Conservation (phyloP, 75 land plant genomes). For the Chamaecyparis obtusa region DNA sequence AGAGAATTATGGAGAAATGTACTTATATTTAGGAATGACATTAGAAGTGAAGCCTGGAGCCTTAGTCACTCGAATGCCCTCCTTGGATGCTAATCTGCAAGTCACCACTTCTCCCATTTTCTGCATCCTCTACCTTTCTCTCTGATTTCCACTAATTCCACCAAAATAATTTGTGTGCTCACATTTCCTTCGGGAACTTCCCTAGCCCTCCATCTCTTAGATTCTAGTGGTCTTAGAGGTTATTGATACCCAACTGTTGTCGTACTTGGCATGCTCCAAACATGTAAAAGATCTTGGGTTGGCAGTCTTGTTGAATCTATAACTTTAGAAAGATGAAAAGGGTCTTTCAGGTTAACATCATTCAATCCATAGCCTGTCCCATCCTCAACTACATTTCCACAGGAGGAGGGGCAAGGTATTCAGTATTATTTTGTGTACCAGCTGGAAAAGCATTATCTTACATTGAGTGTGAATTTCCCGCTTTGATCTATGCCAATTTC, state of each 20-base stretch:
- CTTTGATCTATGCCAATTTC: too few species aligned
- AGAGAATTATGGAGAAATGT: too few species aligned
- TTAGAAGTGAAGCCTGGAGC: too few species aligned
- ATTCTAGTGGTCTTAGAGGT: slow-evolving; percentile 75
- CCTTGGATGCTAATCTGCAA: too few species aligned
- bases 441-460: neutral
- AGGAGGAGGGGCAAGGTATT: slow-evolving; percentile 48
- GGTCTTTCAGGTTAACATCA: slow-evolving; percentile 27
- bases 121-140: too few species aligned
- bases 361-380: slow-evolving; percentile 97
- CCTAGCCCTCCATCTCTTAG: slow-evolving; percentile 15
- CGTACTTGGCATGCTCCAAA: slow-evolving; percentile 94
- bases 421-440: neutral
- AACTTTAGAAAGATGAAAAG: slow-evolving; percentile 20
- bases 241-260: slow-evolving; percentile 92
- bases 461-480: too few species aligned
- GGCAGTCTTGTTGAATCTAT: slow-evolving; percentile 64
- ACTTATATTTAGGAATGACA: too few species aligned
- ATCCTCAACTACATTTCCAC: slow-evolving; percentile 92
- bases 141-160: too few species aligned
- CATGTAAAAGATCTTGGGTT: slow-evolving; percentile 69
- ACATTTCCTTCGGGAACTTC: too few species aligned
- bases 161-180: too few species aligned
- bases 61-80: too few species aligned
- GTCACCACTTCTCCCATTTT: too few species aligned